Percentiles rank a stretch among this genome's conserved stretches.
Evolutionary conservation across 139 green algal species (phyloP).

Genomic region (Volvox reticuliferus): DNA sequence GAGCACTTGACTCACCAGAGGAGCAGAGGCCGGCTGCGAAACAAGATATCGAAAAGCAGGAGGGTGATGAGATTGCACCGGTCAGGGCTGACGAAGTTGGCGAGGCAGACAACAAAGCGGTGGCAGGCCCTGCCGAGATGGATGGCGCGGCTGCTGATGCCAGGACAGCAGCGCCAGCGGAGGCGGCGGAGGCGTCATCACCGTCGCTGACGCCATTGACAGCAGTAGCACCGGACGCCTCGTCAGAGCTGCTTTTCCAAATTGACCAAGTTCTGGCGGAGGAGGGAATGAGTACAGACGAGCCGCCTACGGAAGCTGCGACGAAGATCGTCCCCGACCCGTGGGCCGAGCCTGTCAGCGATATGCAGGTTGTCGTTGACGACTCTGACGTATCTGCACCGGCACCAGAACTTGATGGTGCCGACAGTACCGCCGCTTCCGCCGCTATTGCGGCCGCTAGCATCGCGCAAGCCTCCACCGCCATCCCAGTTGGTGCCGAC

Average conservation of each 20-base stretch:
- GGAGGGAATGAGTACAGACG: background rate
- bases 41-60: too few relatives aligned
- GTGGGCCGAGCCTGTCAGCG: background rate
- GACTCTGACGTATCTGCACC: background rate
- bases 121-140: background rate
- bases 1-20: background rate
- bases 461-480: background rate
- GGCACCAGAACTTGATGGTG: background rate
- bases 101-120: background rate
- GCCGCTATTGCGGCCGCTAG: background rate
- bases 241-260: background rate
- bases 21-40: background rate
- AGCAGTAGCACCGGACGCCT: background rate
- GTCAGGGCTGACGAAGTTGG: background rate
- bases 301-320: background rate
- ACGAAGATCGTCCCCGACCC: background rate
- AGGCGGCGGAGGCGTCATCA: background rate
- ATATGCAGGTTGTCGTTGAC: background rate
- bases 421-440: background rate
- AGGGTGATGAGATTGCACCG: background rate
- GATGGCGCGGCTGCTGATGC: background rate
- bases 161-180: background rate
- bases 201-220: too few relatives aligned
- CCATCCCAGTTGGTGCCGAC: background rate
- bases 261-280: slow-evolving; percentile 7